phyloP scores from a whole-genome alignment of 116 monocot species.

The Thalassia testudinum region DNA sequence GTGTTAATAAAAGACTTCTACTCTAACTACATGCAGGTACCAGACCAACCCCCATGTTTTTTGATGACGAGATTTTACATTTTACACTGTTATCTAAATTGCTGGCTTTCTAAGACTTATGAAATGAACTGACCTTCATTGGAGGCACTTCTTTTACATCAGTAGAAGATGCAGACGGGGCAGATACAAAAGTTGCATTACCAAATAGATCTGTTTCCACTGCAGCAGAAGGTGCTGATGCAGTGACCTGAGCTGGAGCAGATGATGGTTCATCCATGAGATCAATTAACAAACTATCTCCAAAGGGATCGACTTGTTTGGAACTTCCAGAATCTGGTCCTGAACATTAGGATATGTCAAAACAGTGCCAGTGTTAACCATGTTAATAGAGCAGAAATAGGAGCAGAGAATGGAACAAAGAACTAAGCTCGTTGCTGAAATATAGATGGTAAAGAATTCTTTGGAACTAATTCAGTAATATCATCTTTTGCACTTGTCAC shows the following conservation, averaged over 20 bases:
- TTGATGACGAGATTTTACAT: no score
- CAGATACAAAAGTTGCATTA: constrained; percentile 50
- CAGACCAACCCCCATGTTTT: neutral
- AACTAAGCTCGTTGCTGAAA: no score
- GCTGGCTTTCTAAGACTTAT: neutral
- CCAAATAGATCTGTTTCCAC: constrained; percentile 59
- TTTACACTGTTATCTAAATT: no score
- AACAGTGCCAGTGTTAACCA: no score
- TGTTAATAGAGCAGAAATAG: no score
- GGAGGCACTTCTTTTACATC: neutral
- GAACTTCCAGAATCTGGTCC: constrained; percentile 14
- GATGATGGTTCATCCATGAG: constrained; percentile 45
- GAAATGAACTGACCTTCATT: neutral
- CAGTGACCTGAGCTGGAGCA: constrained; percentile 6
- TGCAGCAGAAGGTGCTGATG: neutral
- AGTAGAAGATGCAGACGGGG: constrained; percentile 9
- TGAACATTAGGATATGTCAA: constrained; percentile 1
- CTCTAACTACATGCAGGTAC: neutral
- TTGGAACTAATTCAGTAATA: no score
- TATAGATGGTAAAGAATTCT: no score
- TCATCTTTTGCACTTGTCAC: no score
- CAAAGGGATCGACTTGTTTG: constrained; percentile 27
- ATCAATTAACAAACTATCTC: constrained; percentile 39
- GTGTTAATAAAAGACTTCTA: no score
- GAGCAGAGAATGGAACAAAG: no score